phyloP scores from a whole-genome alignment of 768 basidiomycete genomes.

The Erythrobasidium yunnanense region DNA sequence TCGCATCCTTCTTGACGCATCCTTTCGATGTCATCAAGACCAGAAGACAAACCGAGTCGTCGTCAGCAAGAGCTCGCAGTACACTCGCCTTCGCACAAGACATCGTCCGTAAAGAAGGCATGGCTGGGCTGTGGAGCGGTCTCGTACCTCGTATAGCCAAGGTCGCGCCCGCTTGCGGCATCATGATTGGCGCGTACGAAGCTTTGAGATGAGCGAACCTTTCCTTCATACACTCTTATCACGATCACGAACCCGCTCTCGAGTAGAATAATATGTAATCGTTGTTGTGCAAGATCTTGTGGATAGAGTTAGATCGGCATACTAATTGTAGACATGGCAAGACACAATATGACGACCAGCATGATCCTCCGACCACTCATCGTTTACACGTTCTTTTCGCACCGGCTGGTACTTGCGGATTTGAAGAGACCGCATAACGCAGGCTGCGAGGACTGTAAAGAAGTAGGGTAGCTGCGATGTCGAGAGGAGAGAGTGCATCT shows the following conservation, averaged over 20 bases:
- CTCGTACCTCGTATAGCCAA: constrained; percentile 78
- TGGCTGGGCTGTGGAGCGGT: constrained; percentile 68
- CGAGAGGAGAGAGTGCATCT: no score
- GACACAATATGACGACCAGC: no score
- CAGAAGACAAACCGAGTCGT: constrained; percentile 54
- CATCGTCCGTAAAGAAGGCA: constrained; percentile 69
- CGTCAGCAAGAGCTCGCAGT: neutral
- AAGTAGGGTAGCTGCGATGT: no score
- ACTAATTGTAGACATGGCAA: neutral
- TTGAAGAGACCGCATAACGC: no score
- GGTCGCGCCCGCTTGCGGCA: constrained; percentile 93
- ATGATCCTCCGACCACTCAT: no score
- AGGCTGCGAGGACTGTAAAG: no score
- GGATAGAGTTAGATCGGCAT: neutral
- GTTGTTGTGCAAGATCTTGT: neutral
- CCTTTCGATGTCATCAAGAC: constrained; percentile 98
- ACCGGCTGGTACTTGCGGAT: no score
- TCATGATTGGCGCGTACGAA: constrained; percentile 61
- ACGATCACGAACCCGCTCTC: neutral
- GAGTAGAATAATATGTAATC: neutral
- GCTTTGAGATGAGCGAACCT: constrained; percentile 24
- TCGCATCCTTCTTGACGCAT: constrained; percentile 74
- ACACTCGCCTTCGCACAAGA: constrained; percentile 58
- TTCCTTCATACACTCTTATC: neutral
- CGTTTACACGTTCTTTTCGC: no score